Base-by-base conservation (phyloP, 225 moss, liverwort and hornwort species). In the Marchantia polymorpha region DNA sequence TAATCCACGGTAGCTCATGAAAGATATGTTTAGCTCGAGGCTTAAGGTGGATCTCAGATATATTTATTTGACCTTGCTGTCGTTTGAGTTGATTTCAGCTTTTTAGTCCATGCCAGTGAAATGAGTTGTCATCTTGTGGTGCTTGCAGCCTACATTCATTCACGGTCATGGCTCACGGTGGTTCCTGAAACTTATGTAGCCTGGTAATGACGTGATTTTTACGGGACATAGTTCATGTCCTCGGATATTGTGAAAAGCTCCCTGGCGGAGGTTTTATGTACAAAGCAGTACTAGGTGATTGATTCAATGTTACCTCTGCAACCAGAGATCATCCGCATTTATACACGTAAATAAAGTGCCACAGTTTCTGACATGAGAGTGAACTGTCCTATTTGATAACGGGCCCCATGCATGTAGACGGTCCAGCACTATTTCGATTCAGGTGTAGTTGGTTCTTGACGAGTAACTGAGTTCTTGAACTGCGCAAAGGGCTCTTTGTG, bases 341-440 rank as follows among this genome's bases (percentile, higher is more conserved):
- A 74, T 53, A 26, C 31, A 75, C 59, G 31, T 59, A 75, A 75
- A 75, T 75, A 75, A 75, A 75, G 39, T 58, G 58, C 20, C 58
- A 46, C 25, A 16, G 54, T 75, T 75, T 74, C 52, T 51, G 72
- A 23, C 72, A 47, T 49, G 19, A 8, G 17, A 16, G 49, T 47
- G 47, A 22, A 22, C 48, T 47, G 19, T 13, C 13, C 14, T 48
- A n/a, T 49, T 19, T 7, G 64, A 7, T 39, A 39, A 39, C 39
- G 5, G 2, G 39, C 39, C 39, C 39, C 39, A 39, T 39, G 39
- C 39, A 39, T 39, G 39, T 39, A 2, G 39, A 39, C 39, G 39
- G 39, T 39, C 39, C 39, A 39, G 39, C 39, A 2, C 39, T 39
- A 2, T 39, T 5, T 39, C 39, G 39, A 39, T 39, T 39, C 39